A percentile compares a stretch with the other conserved stretches of the same genome.
These are phyloP conservation scores for Epichloe sylvatica DNA, from an alignment of 2,329 filamentous ascomycete species.

Conservation along the genomic window DNA sequence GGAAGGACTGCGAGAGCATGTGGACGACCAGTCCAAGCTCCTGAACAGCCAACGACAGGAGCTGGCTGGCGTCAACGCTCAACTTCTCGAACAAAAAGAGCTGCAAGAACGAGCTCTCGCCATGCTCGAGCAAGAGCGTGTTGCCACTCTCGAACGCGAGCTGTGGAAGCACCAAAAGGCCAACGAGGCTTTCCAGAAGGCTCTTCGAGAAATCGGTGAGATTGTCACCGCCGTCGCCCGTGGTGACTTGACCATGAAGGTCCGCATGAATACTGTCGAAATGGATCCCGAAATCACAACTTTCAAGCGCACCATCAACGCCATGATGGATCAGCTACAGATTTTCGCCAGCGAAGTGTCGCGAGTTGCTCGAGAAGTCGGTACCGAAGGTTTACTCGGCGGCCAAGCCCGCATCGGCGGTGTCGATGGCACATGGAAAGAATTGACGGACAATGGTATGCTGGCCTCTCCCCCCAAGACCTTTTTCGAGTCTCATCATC, in stretches of 20 bases:
- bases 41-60: conserved; percentile 78
- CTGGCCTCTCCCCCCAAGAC: neutral
- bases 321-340: conserved; percentile 97
- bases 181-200: conserved; percentile 97
- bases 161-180: conserved; percentile 95
- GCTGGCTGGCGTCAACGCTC: conserved; percentile 71
- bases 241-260: conserved; percentile 92
- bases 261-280: conserved; percentile 86
- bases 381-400: conserved; percentile 85
- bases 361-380: conserved; percentile 84
- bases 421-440: conserved; percentile 94
- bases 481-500: neutral
- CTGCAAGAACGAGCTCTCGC: conserved; percentile 72
- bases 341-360: conserved; percentile 96
- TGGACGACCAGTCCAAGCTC: conserved; percentile 85
- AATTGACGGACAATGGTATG: conserved; percentile 73
- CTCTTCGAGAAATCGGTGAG: conserved; percentile 86
- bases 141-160: conserved; percentile 80
- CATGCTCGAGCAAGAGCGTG: conserved; percentile 73
- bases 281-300: conserved; percentile 97
- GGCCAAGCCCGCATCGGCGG: conserved; percentile 89
- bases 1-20: conserved; percentile 73
- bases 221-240: conserved; percentile 94
- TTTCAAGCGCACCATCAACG: conserved; percentile 97
- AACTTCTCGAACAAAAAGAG: conserved; percentile 77